These are phyloP conservation scores for Hypocreales sp. DNA, from an alignment of 2,329 filamentous ascomycete species.

Conservation along the genomic window DNA sequence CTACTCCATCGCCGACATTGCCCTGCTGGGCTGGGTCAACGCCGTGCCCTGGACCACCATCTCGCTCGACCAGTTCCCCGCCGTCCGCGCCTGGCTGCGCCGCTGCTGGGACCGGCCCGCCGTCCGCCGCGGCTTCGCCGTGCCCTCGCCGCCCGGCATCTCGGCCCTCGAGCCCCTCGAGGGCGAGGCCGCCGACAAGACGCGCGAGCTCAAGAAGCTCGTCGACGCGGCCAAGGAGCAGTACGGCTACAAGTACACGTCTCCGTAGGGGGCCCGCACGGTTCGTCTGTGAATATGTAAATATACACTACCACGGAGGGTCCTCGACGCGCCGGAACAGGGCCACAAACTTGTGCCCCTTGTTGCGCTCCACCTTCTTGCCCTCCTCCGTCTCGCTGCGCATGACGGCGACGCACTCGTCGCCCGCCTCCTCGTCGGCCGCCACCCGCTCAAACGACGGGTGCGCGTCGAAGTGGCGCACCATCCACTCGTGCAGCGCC, in stretches of 20 bases:
- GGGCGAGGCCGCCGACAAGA: constrained; percentile 8
- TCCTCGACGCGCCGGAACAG: constrained; percentile 71
- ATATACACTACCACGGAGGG: constrained; percentile 64
- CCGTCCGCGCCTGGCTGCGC: constrained; percentile 59
- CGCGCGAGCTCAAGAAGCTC: constrained; percentile 13
- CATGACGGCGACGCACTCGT: constrained; percentile 63
- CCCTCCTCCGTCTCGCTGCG: constrained; percentile 82
- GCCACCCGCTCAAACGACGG: constrained; percentile 63
- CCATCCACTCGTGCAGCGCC: constrained; percentile 88
- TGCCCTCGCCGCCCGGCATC: constrained; percentile 41
- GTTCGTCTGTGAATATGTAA: too few relatives aligned
- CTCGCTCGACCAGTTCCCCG: constrained; percentile 44
- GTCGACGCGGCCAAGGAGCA: constrained; percentile 26
- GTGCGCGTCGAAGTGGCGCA: constrained; percentile 65
- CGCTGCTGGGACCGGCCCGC: constrained; percentile 50
- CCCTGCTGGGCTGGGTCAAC: constrained; percentile 55
- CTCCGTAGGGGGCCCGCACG: too few relatives aligned
- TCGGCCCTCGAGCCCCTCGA: constrained; percentile 5
- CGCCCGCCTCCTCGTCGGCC: constrained; percentile 49
- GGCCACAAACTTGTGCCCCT: constrained; percentile 80
- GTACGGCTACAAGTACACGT: constrained; percentile 30
- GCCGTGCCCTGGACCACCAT: constrained; percentile 26
- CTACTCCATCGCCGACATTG: constrained; percentile 57
- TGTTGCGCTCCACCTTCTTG: constrained; percentile 88
- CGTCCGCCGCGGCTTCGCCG: constrained; percentile 56